phyloP scores from a whole-genome alignment of 164 flowering plant species.

The Chloranthus sessilifolius region DNA sequence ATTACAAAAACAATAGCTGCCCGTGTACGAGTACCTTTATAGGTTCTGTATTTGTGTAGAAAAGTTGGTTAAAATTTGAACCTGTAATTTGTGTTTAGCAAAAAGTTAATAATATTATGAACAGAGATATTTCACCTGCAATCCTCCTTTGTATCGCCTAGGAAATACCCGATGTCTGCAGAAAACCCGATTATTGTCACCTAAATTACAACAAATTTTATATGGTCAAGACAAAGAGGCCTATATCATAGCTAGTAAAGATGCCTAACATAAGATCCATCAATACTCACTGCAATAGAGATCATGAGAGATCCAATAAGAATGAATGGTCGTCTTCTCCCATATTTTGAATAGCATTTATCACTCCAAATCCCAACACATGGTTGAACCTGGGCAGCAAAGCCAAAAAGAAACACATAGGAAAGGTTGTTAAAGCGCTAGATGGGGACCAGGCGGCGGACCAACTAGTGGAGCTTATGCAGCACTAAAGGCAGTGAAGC shows the following conservation, averaged over 20 bases:
- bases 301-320: constrained; percentile 88
- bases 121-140: constrained; percentile 63
- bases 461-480: no score
- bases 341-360: constrained; percentile 92
- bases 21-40: constrained; percentile 84
- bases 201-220: constrained; percentile 43
- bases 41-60: constrained; percentile 49
- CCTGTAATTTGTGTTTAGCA: constrained; percentile 1
- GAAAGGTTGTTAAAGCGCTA: no score
- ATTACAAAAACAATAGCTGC: constrained; percentile 82
- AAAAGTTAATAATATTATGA: neutral
- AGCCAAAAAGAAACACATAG: no score
- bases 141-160: constrained; percentile 87
- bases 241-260: constrained; percentile 3
- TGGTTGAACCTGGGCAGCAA: constrained; percentile 82
- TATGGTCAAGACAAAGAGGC: constrained; percentile 20
- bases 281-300: constrained; percentile 65
- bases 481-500: no score
- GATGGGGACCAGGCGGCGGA: no score
- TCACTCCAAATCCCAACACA: constrained; percentile 99
- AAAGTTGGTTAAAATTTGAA: constrained; percentile 6
- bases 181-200: constrained; percentile 96
- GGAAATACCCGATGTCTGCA: constrained; percentile 96
- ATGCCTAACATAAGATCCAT: neutral
- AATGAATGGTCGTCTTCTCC: constrained; percentile 94